These are phyloP conservation scores for Penicillium simplicissimum DNA, from an alignment of 495 filamentous ascomycete genomes.

Conservation along the genomic window DNA sequence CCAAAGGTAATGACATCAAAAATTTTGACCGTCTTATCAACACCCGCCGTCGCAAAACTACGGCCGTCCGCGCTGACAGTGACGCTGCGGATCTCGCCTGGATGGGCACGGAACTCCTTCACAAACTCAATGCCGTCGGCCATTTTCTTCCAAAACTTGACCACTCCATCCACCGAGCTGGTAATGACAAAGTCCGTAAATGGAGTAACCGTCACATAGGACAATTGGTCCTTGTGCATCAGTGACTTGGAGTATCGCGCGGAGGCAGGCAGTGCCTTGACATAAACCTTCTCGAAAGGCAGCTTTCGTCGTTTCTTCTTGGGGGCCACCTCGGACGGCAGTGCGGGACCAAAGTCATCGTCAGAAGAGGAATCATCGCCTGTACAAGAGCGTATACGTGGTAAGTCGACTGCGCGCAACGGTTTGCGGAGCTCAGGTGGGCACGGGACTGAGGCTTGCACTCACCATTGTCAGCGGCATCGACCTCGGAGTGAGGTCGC, in stretches of 20 bases:
- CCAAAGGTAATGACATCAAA: slow-evolving; percentile 95
- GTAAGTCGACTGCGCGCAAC: slow-evolving; percentile 21
- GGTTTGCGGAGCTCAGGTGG: slow-evolving; percentile 1
- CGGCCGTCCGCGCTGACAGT: slow-evolving; percentile 85
- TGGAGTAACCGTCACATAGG: slow-evolving; percentile 83
- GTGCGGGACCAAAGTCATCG: slow-evolving; percentile 90
- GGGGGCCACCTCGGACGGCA: slow-evolving; percentile 70
- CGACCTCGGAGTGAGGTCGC: slow-evolving; percentile 42
- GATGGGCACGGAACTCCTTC: slow-evolving; percentile 93
- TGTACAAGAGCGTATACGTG: slow-evolving; percentile 12
- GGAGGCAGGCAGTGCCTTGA: slow-evolving; percentile 83
- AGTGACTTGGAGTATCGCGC: slow-evolving; percentile 90
- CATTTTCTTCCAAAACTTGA: slow-evolving; percentile 99
- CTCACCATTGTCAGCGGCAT: slow-evolving; percentile 38
- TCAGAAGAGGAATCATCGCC: slow-evolving; percentile 72
- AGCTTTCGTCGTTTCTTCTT: slow-evolving; percentile 93
- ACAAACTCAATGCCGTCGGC: slow-evolving; percentile 91
- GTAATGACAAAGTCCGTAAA: slow-evolving; percentile 93
- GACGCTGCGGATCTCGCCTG: slow-evolving; percentile 78
- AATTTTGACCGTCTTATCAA: slow-evolving; percentile 87
- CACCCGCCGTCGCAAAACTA: slow-evolving; percentile 88
- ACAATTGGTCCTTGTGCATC: slow-evolving; percentile 96
- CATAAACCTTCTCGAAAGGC: slow-evolving; percentile 90
- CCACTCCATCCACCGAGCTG: slow-evolving; percentile 85
- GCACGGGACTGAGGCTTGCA: slow-evolving; percentile 1